These are phyloP conservation scores for Tricholoma hemisulphureum DNA, from an alignment of 768 basidiomycete genomes.

Conservation along the genomic window DNA sequence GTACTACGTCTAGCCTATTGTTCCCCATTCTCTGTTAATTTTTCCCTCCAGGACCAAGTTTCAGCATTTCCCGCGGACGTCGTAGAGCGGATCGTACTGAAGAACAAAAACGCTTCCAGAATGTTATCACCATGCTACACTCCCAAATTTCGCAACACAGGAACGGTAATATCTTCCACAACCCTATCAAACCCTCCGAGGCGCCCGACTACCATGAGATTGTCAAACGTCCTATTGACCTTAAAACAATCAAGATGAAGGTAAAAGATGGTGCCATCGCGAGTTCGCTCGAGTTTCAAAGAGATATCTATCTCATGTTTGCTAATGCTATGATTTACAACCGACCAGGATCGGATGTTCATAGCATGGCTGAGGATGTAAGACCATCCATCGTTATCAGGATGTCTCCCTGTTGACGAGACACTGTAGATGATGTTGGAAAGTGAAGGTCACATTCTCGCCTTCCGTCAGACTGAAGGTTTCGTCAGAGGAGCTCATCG, in stretches of 20 bases:
- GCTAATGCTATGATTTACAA: conserved; percentile 99
- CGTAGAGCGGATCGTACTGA: conserved; percentile 39
- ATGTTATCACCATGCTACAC: conserved; percentile 77
- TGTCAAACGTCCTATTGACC: conserved; percentile 92
- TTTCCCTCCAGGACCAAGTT: conserved; percentile 27
- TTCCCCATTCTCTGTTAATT: background rate
- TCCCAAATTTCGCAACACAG: conserved; percentile 81
- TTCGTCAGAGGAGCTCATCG: conserved; percentile 48
- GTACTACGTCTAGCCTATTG: conserved; percentile 24
- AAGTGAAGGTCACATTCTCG: conserved; percentile 62
- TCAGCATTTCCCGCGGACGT: conserved; percentile 26
- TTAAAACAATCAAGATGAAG: conserved; percentile 86
- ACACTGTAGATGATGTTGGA: conserved; percentile 68
- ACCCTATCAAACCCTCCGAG: conserved; percentile 84
- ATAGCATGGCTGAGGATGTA: conserved; percentile 89
- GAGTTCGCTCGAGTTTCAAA: conserved; percentile 83
- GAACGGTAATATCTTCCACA: conserved; percentile 87
- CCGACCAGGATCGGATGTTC: conserved; percentile 79
- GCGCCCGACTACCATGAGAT: conserved; percentile 92
- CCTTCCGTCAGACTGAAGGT: conserved; percentile 77
- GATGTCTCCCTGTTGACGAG: background rate
- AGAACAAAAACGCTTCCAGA: conserved; percentile 72
- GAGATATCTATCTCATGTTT: conserved; percentile 92
- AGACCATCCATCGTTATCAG: conserved; percentile 25
- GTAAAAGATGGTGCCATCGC: conserved; percentile 82